Evolutionary conservation across 306 rosid species (phyloP), one percentile per base, ranked within the genome.

Genomic region (Dicorynia guianensis): DNA sequence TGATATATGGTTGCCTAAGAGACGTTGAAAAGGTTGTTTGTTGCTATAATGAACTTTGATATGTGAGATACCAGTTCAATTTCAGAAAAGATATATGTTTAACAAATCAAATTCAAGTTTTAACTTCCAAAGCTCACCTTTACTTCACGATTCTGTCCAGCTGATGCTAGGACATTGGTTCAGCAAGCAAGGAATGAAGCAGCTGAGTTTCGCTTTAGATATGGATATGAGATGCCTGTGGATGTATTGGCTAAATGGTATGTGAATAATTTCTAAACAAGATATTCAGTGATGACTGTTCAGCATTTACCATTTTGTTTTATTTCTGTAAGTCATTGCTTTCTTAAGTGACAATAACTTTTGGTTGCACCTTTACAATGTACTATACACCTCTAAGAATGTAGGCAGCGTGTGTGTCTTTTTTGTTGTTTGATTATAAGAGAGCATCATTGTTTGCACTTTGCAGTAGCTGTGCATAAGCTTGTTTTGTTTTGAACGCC

Each of bases 161-260:
- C 99, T 84, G 97, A 96, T 86, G 98, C 99, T 19, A 93, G 96
- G 81, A 90, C 98, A 78, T 82, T 96, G 67, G 99, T 96, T 64
- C 95, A 88, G 61, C 98, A 96, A 85, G 99, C 99, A 66, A 93
- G 99, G 82, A 92, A 93, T 74, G 98, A 96, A 88, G 99, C 98
- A 13, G 99, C 99, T 33, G 98, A 96, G 84, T 96, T 90, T 88
- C 98, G 97, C 63, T 89, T 89, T 85, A 89, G 74, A 79, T 88
- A 88, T 79, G 99, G 98, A 56, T 96, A 93, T 40, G 99, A 93
- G 87, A 93, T 96, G 97, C 98, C 99, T 2, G 94, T 88, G 20
- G 97, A 96, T 63, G 96, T 90, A 33, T 85, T 96, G 85, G 61
- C 99, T 62, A 90, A 80, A 88, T 96, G 99, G 98, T 96, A 81